Evolutionary conservation across 495 filamentous ascomycete genomes (phyloP).

Genomic region (Podospora pseudopauciseta): DNA sequence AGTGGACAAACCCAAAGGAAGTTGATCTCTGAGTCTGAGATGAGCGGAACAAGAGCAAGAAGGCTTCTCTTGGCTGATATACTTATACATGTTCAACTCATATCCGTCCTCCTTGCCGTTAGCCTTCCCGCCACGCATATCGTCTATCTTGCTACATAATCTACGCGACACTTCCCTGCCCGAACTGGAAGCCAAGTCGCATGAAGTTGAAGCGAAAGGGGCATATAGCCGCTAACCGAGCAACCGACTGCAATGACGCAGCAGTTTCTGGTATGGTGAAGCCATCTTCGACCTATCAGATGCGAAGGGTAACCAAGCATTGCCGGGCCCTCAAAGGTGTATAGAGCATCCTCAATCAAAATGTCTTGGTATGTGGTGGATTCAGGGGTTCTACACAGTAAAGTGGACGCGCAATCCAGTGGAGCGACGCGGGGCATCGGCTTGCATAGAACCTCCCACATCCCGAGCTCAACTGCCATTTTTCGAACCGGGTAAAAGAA

Average conservation of each 20-base stretch:
- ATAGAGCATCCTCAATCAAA: not conserved
- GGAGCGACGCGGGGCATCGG: not conserved
- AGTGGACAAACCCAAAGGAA: not conserved
- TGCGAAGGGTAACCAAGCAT: not conserved
- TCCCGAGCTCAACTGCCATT: not conserved
- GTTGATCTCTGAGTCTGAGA: not conserved
- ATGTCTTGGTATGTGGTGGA: constrained; percentile 2
- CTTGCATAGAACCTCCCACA: not conserved
- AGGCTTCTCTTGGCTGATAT: not conserved
- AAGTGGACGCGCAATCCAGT: constrained; percentile 6
- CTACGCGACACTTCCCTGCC: not conserved
- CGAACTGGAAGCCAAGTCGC: not conserved
- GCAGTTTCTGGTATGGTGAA: not conserved
- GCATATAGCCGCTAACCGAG: constrained; percentile 1
- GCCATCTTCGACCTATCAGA: constrained; percentile 2
- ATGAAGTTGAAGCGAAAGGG: not conserved
- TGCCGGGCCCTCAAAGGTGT: not conserved
- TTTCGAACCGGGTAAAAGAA: constrained; percentile 8
- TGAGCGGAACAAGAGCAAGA: not conserved
- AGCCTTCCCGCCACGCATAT: not conserved
- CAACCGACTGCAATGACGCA: not conserved
- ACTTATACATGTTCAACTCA: not conserved
- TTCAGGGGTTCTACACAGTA: not conserved
- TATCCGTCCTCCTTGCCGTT: not conserved
- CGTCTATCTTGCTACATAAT: not conserved